Conservation (phyloP, 2,329 filamentous ascomycete species). For the Hypoxylon sp. region DNA sequence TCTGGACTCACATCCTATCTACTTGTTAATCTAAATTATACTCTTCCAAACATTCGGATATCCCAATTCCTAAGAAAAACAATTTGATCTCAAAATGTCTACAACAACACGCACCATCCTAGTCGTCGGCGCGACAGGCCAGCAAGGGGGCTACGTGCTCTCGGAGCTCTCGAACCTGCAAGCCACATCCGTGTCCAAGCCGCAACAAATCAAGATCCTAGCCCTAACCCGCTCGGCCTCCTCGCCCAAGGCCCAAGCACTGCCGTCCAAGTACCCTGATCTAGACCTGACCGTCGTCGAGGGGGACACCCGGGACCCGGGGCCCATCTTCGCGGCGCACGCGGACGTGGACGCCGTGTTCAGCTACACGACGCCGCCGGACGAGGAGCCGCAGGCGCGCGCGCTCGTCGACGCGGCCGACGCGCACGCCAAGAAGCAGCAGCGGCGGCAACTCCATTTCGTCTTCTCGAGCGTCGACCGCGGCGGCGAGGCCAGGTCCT, state of each 20-base stretch:
- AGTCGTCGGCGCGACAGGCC: slow-evolving; percentile 50
- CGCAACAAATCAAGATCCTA: slow-evolving; percentile 39
- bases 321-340: slow-evolving; percentile 47
- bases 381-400: slow-evolving; percentile 49
- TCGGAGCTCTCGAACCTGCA: slow-evolving; percentile 36
- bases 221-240: slow-evolving; percentile 46
- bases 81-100: slow-evolving; percentile 34
- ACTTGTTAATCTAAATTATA: too few species aligned
- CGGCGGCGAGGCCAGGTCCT: slow-evolving; percentile 61
- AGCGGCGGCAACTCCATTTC: slow-evolving; percentile 60
- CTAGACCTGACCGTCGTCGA: slow-evolving; percentile 46
- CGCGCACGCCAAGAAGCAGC: slow-evolving; percentile 9
- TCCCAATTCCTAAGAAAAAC: too few species aligned
- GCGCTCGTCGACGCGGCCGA: slow-evolving; percentile 48
- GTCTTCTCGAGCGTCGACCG: slow-evolving; percentile 71
- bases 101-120: slow-evolving; percentile 40
- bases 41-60: too few species aligned
- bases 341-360: slow-evolving; percentile 47
- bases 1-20: too few species aligned
- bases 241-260: slow-evolving; percentile 46
- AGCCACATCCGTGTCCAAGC: slow-evolving; percentile 19
- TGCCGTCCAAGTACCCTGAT: slow-evolving; percentile 33
- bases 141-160: slow-evolving; percentile 48
- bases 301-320: slow-evolving; percentile 47
- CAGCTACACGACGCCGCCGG: slow-evolving; percentile 45